Evolutionary conservation across 441 rosid species (phyloP).

Genomic region (Euphorbia schlechtendalii): DNA sequence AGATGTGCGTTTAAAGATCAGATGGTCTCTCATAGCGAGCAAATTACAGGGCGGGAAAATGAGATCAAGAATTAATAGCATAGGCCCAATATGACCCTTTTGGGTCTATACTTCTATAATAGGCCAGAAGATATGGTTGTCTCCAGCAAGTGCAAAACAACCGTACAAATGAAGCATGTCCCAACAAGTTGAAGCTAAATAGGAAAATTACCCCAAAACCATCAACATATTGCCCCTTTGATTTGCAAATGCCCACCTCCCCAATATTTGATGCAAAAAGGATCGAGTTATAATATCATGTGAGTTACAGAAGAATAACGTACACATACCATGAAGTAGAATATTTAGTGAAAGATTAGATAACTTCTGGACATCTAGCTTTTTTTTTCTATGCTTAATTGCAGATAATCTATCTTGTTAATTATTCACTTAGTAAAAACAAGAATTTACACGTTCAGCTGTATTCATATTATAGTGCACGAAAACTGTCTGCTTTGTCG

Average conservation of each 20-base stretch:
- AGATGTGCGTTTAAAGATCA: background rate
- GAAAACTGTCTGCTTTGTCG: conserved; percentile 60
- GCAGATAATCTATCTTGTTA: too few relatives aligned
- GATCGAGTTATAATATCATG: background rate
- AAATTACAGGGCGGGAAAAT: conserved; percentile 83
- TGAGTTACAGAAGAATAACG: background rate
- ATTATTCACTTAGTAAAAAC: too few relatives aligned
- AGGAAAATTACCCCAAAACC: background rate
- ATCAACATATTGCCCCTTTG: background rate
- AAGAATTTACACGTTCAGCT: conserved; percentile 8
- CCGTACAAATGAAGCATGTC: background rate
- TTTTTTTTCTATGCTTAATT: too few relatives aligned
- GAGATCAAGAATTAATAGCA: conserved; percentile 91
- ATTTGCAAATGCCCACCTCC: background rate
- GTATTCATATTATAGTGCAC: conserved; percentile 28
- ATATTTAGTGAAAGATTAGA: background rate
- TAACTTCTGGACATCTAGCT: too few relatives aligned
- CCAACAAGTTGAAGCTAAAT: background rate
- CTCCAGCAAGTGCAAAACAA: background rate
- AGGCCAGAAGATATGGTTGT: conserved; percentile 1
- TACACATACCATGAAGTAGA: background rate
- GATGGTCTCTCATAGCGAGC: conserved; percentile 85
- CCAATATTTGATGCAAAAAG: background rate
- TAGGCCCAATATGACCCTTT: conserved; percentile 12
- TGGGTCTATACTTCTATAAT: too few relatives aligned